Evolutionary conservation across 139 green algal species (phyloP), one percentile per base, ranked within the genome.

Genomic region (Micractinium conductrix): DNA sequence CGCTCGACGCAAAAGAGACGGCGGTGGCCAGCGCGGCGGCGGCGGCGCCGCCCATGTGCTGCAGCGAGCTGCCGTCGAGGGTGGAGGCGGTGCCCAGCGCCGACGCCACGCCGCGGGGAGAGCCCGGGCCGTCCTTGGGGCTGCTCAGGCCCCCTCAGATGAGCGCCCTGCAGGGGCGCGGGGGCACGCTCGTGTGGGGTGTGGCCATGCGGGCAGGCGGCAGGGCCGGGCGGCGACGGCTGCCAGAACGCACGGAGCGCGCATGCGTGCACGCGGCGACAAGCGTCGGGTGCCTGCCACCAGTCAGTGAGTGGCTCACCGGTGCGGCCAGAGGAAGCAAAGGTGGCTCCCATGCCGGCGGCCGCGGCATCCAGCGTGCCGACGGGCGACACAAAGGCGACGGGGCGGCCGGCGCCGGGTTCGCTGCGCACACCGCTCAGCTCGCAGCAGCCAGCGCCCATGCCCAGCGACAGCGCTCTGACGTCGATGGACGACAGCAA

Each of bases 401-500:
- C n/a, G n/a, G n/a, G n/a, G n/a, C n/a, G n/a, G n/a, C n/a, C n/a
- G n/a, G n/a, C n/a, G n/a, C n/a, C n/a, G n/a, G n/a, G n/a, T n/a
- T n/a, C n/a, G n/a, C n/a, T n/a, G 70, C 37, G 38, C 53, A 28
- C 70, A 26, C 22, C 12, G 26, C 76, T 40, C 17, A 67, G 28
- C 1, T 43, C 19, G 55, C 76, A 73, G 76, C 26, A 35, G 16
- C 74, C 45, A 2, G 74, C 76, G 58, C 55, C 74, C 9, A 30
- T 50, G 30, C 44, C 74, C 50, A 82, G 40, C 22, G 26, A 67
- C 76, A 82, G 38, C 0, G 76, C 76, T 0, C 58, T 24, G 26
- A 82, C 40, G 33, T 82, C 76, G 40, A 82, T 82, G 0, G 58
- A 73, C 0, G 74, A 81, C n/a, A 72, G 76, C 76, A 81, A 43